These are phyloP conservation scores for Trapa incisa DNA, from an alignment of 345 rosid genomes.

Conservation along the genomic window DNA sequence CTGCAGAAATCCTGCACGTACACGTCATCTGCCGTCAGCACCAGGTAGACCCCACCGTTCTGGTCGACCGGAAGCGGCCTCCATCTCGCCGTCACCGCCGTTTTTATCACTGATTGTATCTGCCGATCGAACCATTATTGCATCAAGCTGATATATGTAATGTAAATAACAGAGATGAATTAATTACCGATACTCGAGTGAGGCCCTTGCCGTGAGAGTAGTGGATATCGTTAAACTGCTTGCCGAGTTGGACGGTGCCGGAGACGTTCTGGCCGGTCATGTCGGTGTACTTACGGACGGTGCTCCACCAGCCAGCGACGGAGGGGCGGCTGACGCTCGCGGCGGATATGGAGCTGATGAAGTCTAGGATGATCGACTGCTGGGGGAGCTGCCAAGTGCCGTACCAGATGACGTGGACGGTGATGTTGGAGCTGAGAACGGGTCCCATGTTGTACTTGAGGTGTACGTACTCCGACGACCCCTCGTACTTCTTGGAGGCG, in stretches of 20 bases:
- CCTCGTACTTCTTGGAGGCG: constrained; percentile 72
- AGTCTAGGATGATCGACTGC: constrained; percentile 76
- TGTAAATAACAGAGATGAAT: too few relatives aligned
- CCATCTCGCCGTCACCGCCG: constrained; percentile 50
- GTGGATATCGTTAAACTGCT: constrained; percentile 79
- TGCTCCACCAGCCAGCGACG: constrained; percentile 90
- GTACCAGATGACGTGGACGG: constrained; percentile 89
- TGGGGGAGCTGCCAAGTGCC: constrained; percentile 65
- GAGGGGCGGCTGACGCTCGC: constrained; percentile 42
- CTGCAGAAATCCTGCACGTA: constrained; percentile 90
- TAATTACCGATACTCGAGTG: constrained; percentile 45
- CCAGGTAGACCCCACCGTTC: constrained; percentile 59
- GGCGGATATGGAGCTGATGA: constrained; percentile 69
- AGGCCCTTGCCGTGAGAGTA: constrained; percentile 82
- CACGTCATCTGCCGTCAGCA: constrained; percentile 76
- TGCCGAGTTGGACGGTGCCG: constrained; percentile 41
- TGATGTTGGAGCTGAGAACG: constrained; percentile 70
- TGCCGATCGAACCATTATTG: background rate
- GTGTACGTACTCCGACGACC: constrained; percentile 78
- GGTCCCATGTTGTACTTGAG: constrained; percentile 95
- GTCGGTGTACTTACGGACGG: constrained; percentile 77
- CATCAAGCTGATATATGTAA: too few relatives aligned
- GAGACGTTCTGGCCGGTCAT: constrained; percentile 64
- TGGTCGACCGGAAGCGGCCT: constrained; percentile 68
- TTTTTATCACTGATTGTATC: constrained; percentile 73